Conservation (phyloP, 768 basidiomycete genomes). For the Termitomyces titanicus region DNA sequence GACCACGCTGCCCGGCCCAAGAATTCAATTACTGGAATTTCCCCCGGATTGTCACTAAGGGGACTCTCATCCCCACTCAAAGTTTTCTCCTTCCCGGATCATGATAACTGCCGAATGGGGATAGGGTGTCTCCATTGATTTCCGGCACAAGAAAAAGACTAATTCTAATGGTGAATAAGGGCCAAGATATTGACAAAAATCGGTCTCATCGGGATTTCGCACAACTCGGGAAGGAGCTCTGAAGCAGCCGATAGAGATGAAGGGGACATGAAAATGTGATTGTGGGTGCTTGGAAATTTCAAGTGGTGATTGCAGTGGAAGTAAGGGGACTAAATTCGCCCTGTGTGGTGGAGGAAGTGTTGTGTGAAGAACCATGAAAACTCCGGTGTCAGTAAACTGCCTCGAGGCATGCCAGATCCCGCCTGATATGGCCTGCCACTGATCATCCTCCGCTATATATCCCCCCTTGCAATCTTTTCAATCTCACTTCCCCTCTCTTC, state of each 20-base stretch:
- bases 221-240: not conserved
- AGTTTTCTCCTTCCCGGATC: slow-evolving; percentile 31
- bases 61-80: not conserved
- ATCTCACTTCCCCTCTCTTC: slow-evolving; percentile 21
- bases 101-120: slow-evolving; percentile 29
- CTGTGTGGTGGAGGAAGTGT: slow-evolving; percentile 5
- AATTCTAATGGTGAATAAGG: not conserved
- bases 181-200: slow-evolving; percentile 8
- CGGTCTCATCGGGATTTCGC: slow-evolving; percentile 4
- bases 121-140: slow-evolving; percentile 25
- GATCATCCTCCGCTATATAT: slow-evolving; percentile 22
- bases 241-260: not conserved
- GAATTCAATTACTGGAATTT: slow-evolving; percentile 8
- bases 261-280: slow-evolving; percentile 1
- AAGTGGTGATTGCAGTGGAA: not conserved
- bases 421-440: slow-evolving; percentile 14
- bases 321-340: slow-evolving; percentile 12
- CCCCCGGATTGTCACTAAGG: slow-evolving; percentile 2
- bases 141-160: slow-evolving; percentile 9
- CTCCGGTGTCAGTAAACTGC: slow-evolving; percentile 16
- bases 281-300: slow-evolving; percentile 2
- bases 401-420: slow-evolving; percentile 19
- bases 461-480: slow-evolving; percentile 21
- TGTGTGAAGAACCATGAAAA: slow-evolving; percentile 13
- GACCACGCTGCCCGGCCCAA: not conserved